Percentiles rank a stretch among this genome's conserved stretches.
These are phyloP conservation scores for Aspergillus hortae DNA, from an alignment of 2,329 filamentous ascomycete species.

Conservation along the genomic window DNA sequence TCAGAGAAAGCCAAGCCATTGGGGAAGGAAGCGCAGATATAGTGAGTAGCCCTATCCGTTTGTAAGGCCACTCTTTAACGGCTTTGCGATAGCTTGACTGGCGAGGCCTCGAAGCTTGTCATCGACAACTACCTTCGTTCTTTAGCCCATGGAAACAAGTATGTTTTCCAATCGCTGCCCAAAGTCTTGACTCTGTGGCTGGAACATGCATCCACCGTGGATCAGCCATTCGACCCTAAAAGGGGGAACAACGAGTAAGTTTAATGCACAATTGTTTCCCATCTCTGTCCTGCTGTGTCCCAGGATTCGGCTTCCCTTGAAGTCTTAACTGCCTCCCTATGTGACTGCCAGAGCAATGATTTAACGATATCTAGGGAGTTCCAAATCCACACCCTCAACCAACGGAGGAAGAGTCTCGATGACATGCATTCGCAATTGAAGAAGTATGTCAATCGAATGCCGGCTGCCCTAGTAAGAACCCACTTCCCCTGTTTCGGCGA, in stretches of 20 bases:
- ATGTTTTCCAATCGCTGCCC: slow-evolving; percentile 90
- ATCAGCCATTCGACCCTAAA: slow-evolving; percentile 55
- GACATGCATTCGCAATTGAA: slow-evolving; percentile 70
- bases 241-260: slow-evolving; percentile 45
- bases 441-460: slow-evolving; percentile 65
- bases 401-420: slow-evolving; percentile 63
- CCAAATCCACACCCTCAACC: slow-evolving; percentile 43
- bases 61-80: neutral
- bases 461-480: slow-evolving; percentile 40
- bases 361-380: slow-evolving; percentile 36
- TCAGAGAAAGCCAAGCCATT: slow-evolving; percentile 75
- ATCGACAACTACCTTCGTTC: slow-evolving; percentile 92
- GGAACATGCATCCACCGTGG: slow-evolving; percentile 75
- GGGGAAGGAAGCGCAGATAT: slow-evolving; percentile 73
- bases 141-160: slow-evolving; percentile 85
- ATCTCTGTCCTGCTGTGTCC: neutral
- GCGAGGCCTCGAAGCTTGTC: slow-evolving; percentile 81
- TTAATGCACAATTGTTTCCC: neutral
- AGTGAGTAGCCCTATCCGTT: slow-evolving; percentile 33
- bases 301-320: no score
- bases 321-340: no score
- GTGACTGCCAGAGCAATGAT: neutral
- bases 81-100: slow-evolving; percentile 55
- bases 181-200: slow-evolving; percentile 92
- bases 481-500: neutral